Evolutionary conservation across 2,329 filamentous ascomycete genomes (phyloP).

Genomic region (Trichoderma polysporum): DNA sequence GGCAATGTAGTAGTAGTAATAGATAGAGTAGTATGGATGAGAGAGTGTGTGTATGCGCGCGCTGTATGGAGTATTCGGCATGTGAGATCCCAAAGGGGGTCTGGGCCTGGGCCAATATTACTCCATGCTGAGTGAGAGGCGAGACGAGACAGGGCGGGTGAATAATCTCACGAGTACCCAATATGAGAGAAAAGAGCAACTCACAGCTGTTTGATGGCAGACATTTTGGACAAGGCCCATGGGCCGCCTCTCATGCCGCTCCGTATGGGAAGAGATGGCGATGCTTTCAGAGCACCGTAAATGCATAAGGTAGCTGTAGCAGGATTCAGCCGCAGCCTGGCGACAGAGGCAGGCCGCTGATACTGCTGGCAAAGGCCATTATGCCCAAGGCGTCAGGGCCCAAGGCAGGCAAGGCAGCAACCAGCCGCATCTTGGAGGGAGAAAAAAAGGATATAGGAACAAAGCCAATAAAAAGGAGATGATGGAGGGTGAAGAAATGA

Average conservation of each 20-base stretch:
- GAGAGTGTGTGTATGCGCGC: background rate
- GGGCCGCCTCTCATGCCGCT: background rate
- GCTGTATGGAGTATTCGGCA: background rate
- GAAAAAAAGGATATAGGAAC: background rate
- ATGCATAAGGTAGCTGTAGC: background rate
- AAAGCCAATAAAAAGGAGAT: background rate
- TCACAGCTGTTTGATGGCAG: background rate
- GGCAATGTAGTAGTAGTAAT: background rate
- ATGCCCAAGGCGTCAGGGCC: too few relatives aligned
- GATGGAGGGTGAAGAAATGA: too few relatives aligned
- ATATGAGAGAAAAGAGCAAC: background rate
- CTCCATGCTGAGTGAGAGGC: background rate
- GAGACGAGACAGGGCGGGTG: background rate
- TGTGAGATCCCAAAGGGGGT: conserved; percentile 5
- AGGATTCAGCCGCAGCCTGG: conserved; percentile 3
- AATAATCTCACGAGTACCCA: background rate
- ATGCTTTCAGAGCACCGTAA: background rate
- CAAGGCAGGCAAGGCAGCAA: background rate
- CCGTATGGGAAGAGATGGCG: background rate
- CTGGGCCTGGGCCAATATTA: background rate
- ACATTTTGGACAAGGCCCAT: background rate
- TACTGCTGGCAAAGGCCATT: background rate
- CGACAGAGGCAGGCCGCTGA: background rate
- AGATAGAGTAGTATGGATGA: background rate
- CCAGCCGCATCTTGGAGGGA: background rate